Evolutionary conservation across 2,329 filamentous ascomycete genomes (phyloP).

Genomic region (Plectosphaerella cucumerina): DNA sequence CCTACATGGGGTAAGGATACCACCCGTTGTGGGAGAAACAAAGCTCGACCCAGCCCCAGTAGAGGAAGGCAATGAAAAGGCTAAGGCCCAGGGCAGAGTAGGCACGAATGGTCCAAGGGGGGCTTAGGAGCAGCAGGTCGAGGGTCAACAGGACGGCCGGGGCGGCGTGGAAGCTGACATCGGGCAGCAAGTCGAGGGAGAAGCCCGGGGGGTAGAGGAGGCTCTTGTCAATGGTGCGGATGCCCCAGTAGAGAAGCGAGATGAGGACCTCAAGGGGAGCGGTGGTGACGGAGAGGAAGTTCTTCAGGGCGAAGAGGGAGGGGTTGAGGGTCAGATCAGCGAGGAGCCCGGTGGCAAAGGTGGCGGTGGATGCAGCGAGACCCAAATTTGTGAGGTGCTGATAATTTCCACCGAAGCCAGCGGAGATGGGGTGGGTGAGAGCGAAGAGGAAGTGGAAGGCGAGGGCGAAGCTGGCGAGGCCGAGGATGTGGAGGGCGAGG

Average conservation of each 20-base stretch:
- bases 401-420: slow-evolving; percentile 62
- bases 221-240: slow-evolving; percentile 51
- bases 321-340: slow-evolving; percentile 59
- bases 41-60: slow-evolving; percentile 75
- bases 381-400: slow-evolving; percentile 75
- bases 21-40: slow-evolving; percentile 65
- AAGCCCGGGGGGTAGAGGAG: slow-evolving; percentile 52
- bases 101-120: slow-evolving; percentile 64
- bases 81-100: slow-evolving; percentile 57
- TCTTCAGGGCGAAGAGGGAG: slow-evolving; percentile 62
- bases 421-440: slow-evolving; percentile 49
- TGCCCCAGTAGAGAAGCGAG: slow-evolving; percentile 68
- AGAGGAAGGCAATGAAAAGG: slow-evolving; percentile 56
- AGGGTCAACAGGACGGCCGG: slow-evolving; percentile 60
- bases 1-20: slow-evolving; percentile 27
- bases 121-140: slow-evolving; percentile 65
- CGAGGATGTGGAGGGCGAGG: slow-evolving; percentile 54
- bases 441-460: slow-evolving; percentile 47
- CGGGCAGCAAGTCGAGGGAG: slow-evolving; percentile 49
- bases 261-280: slow-evolving; percentile 70
- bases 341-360: slow-evolving; percentile 57
- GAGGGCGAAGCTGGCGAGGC: slow-evolving; percentile 47
- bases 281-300: slow-evolving; percentile 59
- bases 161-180: slow-evolving; percentile 62
- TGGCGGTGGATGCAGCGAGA: slow-evolving; percentile 54